Conservation (phyloP, 352 stramenopile species). For the Phytophthora nicotianae region DNA sequence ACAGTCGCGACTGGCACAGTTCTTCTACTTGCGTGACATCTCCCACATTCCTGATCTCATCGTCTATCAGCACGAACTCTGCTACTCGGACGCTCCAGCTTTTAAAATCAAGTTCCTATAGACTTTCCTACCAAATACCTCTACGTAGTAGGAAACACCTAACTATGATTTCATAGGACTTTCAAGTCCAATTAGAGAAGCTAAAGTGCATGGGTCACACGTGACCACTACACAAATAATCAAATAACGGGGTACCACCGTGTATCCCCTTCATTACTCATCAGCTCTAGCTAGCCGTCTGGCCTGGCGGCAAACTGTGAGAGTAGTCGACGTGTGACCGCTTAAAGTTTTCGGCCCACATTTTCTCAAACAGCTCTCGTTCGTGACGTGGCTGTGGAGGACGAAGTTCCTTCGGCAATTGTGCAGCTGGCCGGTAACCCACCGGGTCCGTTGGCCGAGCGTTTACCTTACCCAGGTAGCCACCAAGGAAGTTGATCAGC, state of each 20-base stretch:
- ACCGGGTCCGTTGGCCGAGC: constrained; percentile 66
- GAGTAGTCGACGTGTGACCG: constrained; percentile 85
- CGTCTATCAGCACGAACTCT: constrained; percentile 74
- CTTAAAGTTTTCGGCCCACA: constrained; percentile 98
- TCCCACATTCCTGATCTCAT: constrained; percentile 81
- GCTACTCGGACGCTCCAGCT: constrained; percentile 19
- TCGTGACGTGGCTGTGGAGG: constrained; percentile 94
- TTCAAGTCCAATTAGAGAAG: constrained; percentile 30
- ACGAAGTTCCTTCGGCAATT: constrained; percentile 87
- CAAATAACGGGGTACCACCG: constrained; percentile 23
- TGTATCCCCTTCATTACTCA: constrained; percentile 21
- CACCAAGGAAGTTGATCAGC: constrained; percentile 84
- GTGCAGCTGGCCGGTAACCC: constrained; percentile 66
- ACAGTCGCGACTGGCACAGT: constrained; percentile 44
- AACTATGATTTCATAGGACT: constrained; percentile 12
- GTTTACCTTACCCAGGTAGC: constrained; percentile 82
- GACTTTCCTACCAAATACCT: constrained; percentile 1
- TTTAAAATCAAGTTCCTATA: constrained; percentile 23
- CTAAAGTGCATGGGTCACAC: constrained; percentile 18
- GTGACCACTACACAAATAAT: constrained; percentile 41
- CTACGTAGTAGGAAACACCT: neutral
- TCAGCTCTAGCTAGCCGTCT: constrained; percentile 27
- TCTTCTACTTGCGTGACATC: constrained; percentile 76
- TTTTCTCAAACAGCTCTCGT: constrained; percentile 95
- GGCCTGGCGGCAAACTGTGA: constrained; percentile 11